Conservation (phyloP, 352 stramenopile species). For the Aphanomyces invadans region DNA sequence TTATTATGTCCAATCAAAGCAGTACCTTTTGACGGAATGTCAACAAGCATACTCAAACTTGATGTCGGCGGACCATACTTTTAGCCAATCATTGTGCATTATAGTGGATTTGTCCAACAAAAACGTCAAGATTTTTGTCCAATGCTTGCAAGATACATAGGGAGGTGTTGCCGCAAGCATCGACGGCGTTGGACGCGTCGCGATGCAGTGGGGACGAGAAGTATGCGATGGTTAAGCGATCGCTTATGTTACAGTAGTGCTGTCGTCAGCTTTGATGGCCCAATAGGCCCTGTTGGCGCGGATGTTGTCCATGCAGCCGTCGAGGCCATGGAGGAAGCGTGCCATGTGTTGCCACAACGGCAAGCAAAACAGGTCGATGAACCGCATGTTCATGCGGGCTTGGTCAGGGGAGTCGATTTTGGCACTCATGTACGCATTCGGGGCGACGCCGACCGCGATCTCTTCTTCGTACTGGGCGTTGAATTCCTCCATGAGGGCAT, state of each 20-base stretch:
- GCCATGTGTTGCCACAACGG: conserved; percentile 70
- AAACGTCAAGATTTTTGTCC: too few relatives aligned
- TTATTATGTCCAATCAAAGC: too few relatives aligned
- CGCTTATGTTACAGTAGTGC: background rate
- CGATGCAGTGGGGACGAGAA: too few relatives aligned
- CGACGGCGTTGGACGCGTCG: too few relatives aligned
- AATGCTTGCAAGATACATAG: too few relatives aligned
- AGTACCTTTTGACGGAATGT: too few relatives aligned
- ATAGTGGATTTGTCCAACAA: too few relatives aligned
- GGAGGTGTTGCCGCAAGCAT: too few relatives aligned
- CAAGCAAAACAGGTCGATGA: conserved; percentile 79
- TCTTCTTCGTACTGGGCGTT: conserved; percentile 76
- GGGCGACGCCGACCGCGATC: conserved; percentile 45
- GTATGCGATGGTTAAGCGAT: too few relatives aligned
- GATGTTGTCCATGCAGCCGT: conserved; percentile 51
- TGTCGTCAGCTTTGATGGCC: conserved; percentile 24
- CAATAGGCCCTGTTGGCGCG: conserved; percentile 63
- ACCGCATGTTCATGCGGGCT: conserved; percentile 67
- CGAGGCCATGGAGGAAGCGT: conserved; percentile 52
- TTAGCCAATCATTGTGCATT: too few relatives aligned
- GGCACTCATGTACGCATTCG: conserved; percentile 74
- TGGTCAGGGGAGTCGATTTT: conserved; percentile 50
- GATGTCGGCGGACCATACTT: too few relatives aligned
- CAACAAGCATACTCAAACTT: too few relatives aligned
- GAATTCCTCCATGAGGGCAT: conserved; percentile 65